These are phyloP conservation scores for Camillea tinctor DNA, from an alignment of 2,329 filamentous ascomycete genomes.

Conservation along the genomic window DNA sequence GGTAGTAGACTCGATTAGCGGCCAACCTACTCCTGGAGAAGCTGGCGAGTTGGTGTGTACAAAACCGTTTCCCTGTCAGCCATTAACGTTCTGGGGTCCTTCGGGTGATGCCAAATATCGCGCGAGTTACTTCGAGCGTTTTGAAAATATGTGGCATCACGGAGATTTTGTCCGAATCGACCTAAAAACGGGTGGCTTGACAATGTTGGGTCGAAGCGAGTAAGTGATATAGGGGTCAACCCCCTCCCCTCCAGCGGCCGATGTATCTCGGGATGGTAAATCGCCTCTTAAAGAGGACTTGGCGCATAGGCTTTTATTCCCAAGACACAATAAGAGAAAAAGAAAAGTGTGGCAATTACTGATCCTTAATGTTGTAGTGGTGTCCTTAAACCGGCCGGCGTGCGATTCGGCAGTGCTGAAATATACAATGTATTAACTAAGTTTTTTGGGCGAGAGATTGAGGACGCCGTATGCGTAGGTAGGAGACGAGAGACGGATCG, in stretches of 20 bases:
- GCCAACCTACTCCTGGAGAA: slow-evolving; percentile 58
- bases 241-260: too few species aligned
- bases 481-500: slow-evolving; percentile 67
- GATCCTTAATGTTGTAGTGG: too few species aligned
- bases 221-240: too few species aligned
- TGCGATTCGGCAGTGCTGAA: slow-evolving; percentile 89
- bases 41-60: slow-evolving; percentile 88
- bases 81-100: slow-evolving; percentile 81
- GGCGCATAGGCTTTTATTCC: too few species aligned
- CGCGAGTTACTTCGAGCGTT: slow-evolving; percentile 84
- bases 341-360: too few species aligned
- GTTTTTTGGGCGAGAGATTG: slow-evolving; percentile 74
- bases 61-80: slow-evolving; percentile 85
- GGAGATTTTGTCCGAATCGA: slow-evolving; percentile 83
- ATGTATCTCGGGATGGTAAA: too few species aligned
- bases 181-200: slow-evolving; percentile 69
- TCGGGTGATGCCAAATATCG: slow-evolving; percentile 74
- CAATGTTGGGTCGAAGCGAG: slow-evolving; percentile 93
- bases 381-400: slow-evolving; percentile 86
- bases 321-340: too few species aligned
- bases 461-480: slow-evolving; percentile 87
- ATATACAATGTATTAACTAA: slow-evolving; percentile 93
- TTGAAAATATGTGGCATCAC: slow-evolving; percentile 82
- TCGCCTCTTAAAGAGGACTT: too few species aligned
- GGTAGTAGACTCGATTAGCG: slow-evolving; percentile 58